phyloP scores from a whole-genome alignment of 2,329 filamentous ascomycete species.

The Leptodontidium sp. region DNA sequence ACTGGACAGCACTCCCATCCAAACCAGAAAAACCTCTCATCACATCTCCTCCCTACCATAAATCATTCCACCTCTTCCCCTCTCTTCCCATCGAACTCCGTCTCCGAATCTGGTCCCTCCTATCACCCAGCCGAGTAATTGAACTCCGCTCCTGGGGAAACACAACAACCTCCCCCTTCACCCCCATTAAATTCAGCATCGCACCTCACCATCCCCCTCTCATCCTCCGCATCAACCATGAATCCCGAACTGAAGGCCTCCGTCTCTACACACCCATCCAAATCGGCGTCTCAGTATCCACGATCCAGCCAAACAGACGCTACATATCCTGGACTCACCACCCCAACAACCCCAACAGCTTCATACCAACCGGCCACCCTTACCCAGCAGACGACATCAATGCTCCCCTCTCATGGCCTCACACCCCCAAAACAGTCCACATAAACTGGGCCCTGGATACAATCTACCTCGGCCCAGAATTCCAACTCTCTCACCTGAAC shows the following conservation, averaged over 20 bases:
- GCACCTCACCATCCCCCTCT: constrained; percentile 28
- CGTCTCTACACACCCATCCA: constrained; percentile 31
- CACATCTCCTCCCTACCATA: background rate
- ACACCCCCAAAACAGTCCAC: constrained; percentile 29
- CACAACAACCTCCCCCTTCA: constrained; percentile 6
- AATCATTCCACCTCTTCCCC: constrained; percentile 34
- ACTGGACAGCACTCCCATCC: constrained; percentile 20
- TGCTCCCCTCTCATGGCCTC: constrained; percentile 27
- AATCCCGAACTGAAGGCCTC: constrained; percentile 36
- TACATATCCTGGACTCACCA: constrained; percentile 36
- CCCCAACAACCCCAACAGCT: constrained; percentile 26
- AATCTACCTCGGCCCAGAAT: constrained; percentile 39
- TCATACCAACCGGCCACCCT: background rate
- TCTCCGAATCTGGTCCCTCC: constrained; percentile 39
- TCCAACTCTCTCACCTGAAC: constrained; percentile 28
- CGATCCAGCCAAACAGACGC: background rate
- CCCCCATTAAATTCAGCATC: constrained; percentile 34
- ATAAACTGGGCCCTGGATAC: constrained; percentile 32
- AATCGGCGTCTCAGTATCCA: constrained; percentile 31
- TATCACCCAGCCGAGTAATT: constrained; percentile 29
- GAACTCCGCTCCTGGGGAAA: constrained; percentile 40
- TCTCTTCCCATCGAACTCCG: constrained; percentile 38
- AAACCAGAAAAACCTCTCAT: background rate
- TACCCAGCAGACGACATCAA: background rate
- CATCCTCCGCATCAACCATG: constrained; percentile 35